phyloP scores from a whole-genome alignment of 2,329 filamentous ascomycete genomes.

The Microdochium bolleyi region DNA sequence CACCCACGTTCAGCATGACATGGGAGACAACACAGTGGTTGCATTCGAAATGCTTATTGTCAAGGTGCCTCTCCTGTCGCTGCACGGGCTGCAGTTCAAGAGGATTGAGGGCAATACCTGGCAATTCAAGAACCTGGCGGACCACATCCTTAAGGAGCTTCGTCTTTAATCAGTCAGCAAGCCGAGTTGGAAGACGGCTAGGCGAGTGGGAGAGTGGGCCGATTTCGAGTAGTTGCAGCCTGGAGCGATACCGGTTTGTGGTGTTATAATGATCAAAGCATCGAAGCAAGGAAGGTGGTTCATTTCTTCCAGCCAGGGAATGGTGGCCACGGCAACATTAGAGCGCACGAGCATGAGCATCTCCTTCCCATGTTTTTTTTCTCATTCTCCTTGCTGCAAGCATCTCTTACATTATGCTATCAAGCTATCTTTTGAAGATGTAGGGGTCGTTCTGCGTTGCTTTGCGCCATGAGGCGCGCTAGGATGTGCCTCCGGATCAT shows the following conservation, averaged over 20 bases:
- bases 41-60: constrained; percentile 96
- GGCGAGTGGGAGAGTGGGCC: background rate
- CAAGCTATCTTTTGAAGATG: too few relatives aligned
- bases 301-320: background rate
- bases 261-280: constrained; percentile 1
- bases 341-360: constrained; percentile 1
- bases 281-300: background rate
- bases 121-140: constrained; percentile 98
- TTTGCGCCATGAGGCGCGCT: too few relatives aligned
- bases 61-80: constrained; percentile 84
- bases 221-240: background rate
- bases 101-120: constrained; percentile 91
- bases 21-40: constrained; percentile 75
- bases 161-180: constrained; percentile 60
- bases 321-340: background rate
- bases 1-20: constrained; percentile 84
- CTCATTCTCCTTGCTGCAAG: background rate
- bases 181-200: background rate
- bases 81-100: constrained; percentile 98
- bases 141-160: constrained; percentile 84
- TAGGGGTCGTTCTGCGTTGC: too few relatives aligned
- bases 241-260: background rate
- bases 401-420: background rate
- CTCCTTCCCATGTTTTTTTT: background rate
- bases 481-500: too few relatives aligned